Evolutionary conservation across 2,329 filamentous ascomycete species (phyloP), one percentile per base, ranked within the genome.

Genomic region (Neocucurbitaria cava): DNA sequence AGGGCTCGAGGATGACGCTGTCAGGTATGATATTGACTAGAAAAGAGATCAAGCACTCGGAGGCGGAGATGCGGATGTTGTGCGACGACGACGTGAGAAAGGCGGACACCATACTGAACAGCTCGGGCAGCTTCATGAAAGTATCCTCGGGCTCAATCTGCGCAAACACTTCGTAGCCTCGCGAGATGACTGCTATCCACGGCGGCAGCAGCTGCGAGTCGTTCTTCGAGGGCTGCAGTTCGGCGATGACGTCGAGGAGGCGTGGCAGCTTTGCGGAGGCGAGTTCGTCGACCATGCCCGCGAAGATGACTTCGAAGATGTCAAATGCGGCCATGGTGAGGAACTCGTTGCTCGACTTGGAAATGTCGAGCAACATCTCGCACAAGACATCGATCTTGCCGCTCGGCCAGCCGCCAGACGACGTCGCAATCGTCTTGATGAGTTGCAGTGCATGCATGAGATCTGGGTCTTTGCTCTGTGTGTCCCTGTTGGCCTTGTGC

Each of bases 321-420:
- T 97, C 94, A 67, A 99, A 97, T 0, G 93, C 90, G 10, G 91
- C 89, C 89, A 98, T 96, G 28, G 93, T 96, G 81, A 99, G 88
- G 75, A 94, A 96, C 73, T 98, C 93, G 74, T 96, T 97, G 75
- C 87, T 95, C 8, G 90, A 93, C 70, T 89, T 89, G 26, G 94
- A 94, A 58, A 98, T 96, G 63, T 88, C 87, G 64, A 99, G 85
- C 53, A 99, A 80, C 49, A 96, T 80, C 76, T 98, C 93, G 75
- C 93, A 97, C 30, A 99, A 81, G 2, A 89, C 83, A 77, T 99
- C 95, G 49, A 97, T 96, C 78, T 96, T 96, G 80, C 90, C 92
- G 79, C 90, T 96, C 0, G 95, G 95, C 95, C 95, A 99, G 46
- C 95, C 95, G 36, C 92, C 91, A 54, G 92, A 94, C 5, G 91